Evolutionary conservation across 2,329 filamentous ascomycete species (phyloP), one percentile per base, ranked within the genome.

Genomic region (Capronia epimyces): DNA sequence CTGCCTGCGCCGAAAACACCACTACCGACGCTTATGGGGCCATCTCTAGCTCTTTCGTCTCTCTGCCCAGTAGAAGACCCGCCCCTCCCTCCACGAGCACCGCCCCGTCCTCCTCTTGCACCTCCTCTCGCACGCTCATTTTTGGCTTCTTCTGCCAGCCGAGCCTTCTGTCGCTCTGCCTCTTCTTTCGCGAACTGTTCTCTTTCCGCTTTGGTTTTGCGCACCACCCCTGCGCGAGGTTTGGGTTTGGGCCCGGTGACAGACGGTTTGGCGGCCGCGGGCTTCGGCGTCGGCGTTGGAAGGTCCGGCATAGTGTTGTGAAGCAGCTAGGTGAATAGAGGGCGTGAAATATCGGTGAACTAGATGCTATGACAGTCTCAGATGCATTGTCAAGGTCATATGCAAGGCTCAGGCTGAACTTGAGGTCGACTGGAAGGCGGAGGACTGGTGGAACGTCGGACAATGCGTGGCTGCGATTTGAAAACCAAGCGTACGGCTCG

Each of bases 121-220:
- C 54, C 50, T 20, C 53, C 50, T 25, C 42, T 42, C 7, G 43
- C 20, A 20, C 15, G 41, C 31, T 41, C 47, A 10, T 46, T 50
- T 25, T 24, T 43, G 7, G 42, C 46, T 34, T 57, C 48, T 46
- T 56, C 56, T 6, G 48, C 46, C 21, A 42, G 46, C 29, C 60
- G 50, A 6, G 55, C 51, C 18, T 52, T 52, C 32, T 56, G 52
- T 5, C 60, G 52, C 37, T 60, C 60, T 12, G 57, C 60, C 49
- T 62, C 56, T 43, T 59, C 56, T 42, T 53, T 57, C 20, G 52
- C 56, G 39, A 56, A 60, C 20, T 56, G 50, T 25, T 61, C 59
- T 53, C 60, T 36, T 47, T 62, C 60, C 2, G 56, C 56, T 57
- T 60, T 57, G 22, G 57, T 56, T 36, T 58, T 59, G 41, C 60